Conservation (phyloP, 768 basidiomycete genomes). For the Ramaria rubella region DNA sequence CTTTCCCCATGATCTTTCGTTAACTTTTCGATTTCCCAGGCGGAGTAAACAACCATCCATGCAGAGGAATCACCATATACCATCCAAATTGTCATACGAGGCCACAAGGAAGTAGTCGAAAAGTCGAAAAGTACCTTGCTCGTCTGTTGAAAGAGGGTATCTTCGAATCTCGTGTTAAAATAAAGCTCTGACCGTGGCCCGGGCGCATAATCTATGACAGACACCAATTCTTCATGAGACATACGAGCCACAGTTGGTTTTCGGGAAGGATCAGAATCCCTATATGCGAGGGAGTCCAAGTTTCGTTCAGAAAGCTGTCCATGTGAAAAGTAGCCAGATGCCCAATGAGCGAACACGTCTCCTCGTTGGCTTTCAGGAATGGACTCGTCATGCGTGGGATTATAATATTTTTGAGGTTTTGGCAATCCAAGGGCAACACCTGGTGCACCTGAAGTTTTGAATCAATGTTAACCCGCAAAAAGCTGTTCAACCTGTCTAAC, state of each 20-base stretch:
- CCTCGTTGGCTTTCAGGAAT: conserved; percentile 20
- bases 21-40: conserved; percentile 2
- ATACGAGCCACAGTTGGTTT: neutral
- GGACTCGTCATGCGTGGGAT: conserved; percentile 20
- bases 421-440: conserved; percentile 23
- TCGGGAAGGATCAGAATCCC: conserved; percentile 15
- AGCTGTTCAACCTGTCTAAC: neutral
- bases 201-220: neutral
- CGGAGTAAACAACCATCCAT: neutral
- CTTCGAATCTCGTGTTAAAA: neutral
- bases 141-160: neutral
- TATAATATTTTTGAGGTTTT: conserved; percentile 20
- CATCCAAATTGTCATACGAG: neutral
- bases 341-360: conserved; percentile 23
- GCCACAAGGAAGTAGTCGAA: neutral
- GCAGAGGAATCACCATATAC: neutral
- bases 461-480: too few species aligned
- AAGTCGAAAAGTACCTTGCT: neutral
- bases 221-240: neutral
- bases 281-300: conserved; percentile 20
- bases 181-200: conserved; percentile 3
- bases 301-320: conserved; percentile 22
- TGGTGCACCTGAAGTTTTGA: conserved; percentile 22
- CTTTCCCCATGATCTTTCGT: neutral
- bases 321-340: conserved; percentile 30